Percentiles rank a stretch among this genome's conserved stretches.
phyloP scores from a whole-genome alignment of 2,329 filamentous ascomycete genomes.

The Fusarium lateritium region DNA sequence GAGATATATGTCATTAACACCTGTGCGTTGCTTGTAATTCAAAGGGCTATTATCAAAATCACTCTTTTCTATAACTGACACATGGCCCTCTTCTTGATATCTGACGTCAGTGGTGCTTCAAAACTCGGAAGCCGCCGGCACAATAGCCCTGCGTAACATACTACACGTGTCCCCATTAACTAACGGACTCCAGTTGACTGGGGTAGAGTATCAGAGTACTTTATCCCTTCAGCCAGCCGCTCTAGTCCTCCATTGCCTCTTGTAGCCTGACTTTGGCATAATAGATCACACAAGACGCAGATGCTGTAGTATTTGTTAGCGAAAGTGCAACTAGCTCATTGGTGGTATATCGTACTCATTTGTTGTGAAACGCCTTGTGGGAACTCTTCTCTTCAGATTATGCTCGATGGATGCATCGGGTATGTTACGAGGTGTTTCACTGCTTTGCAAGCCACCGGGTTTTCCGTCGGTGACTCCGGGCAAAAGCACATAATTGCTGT shows the following conservation, averaged over 20 bases:
- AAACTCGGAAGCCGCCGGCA: no score
- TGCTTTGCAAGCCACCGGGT: neutral
- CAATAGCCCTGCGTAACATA: no score
- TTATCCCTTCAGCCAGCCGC: no score
- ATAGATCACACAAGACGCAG: neutral
- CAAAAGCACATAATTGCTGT: fast-evolving
- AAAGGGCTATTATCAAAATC: no score
- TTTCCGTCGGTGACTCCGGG: neutral
- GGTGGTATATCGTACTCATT: neutral
- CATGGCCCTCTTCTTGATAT: no score
- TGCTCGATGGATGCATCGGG: neutral
- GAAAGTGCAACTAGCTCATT: neutral
- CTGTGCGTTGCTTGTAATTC: no score
- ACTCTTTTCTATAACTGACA: no score
- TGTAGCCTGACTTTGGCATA: neutral
- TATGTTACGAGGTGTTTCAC: neutral
- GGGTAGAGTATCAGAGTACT: no score
- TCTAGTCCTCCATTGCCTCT: no score
- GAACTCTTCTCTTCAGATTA: neutral
- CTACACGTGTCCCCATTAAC: no score
- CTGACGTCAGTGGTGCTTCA: no score
- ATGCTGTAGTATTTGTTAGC: neutral
- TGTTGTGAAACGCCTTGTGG: neutral
- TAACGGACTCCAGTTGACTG: no score
- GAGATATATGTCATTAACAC: neutral